Percentiles rank a stretch among this genome's conserved stretches.
Evolutionary conservation across 805 yeast species (phyloP).

Genomic region (Kuraishia borneana): DNA sequence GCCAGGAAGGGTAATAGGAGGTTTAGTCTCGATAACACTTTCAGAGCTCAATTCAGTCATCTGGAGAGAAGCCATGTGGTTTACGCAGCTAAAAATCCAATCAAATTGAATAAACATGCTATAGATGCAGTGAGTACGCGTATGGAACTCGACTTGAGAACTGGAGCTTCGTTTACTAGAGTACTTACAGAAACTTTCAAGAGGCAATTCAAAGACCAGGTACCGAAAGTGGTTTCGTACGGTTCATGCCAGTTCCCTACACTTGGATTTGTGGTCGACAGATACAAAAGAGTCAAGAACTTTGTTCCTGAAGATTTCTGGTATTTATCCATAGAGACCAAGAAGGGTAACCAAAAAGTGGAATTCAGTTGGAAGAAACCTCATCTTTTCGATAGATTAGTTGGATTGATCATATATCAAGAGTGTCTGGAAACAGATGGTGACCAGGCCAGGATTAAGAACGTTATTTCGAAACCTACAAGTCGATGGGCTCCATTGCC

Average conservation of each 20-base stretch:
- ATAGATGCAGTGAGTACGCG: slow-evolving; percentile 82
- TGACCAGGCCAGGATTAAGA: slow-evolving; percentile 37
- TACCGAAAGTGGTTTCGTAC: slow-evolving; percentile 42
- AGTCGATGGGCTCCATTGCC: slow-evolving; percentile 80
- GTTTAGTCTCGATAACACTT: slow-evolving; percentile 36
- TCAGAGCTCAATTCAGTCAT: slow-evolving; percentile 83
- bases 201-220: slow-evolving; percentile 15
- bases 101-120: slow-evolving; percentile 47
- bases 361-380: slow-evolving; percentile 63
- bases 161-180: slow-evolving; percentile 86
- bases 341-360: slow-evolving; percentile 27
- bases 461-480: slow-evolving; percentile 50
- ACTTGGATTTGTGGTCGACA: slow-evolving; percentile 88
- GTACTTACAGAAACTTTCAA: slow-evolving; percentile 49
- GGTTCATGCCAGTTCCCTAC: slow-evolving; percentile 98
- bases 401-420: slow-evolving; percentile 55
- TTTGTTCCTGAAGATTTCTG: slow-evolving; percentile 77
- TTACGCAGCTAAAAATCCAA: slow-evolving; percentile 65
- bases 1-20: slow-evolving; percentile 42
- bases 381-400: slow-evolving; percentile 61
- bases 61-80: slow-evolving; percentile 65
- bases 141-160: slow-evolving; percentile 76
- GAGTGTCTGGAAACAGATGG: slow-evolving; percentile 38
- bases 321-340: slow-evolving; percentile 47
- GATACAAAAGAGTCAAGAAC: slow-evolving; percentile 62